These are phyloP conservation scores for Phytophthora crassamura DNA, from an alignment of 352 stramenopile species.

Conservation along the genomic window DNA sequence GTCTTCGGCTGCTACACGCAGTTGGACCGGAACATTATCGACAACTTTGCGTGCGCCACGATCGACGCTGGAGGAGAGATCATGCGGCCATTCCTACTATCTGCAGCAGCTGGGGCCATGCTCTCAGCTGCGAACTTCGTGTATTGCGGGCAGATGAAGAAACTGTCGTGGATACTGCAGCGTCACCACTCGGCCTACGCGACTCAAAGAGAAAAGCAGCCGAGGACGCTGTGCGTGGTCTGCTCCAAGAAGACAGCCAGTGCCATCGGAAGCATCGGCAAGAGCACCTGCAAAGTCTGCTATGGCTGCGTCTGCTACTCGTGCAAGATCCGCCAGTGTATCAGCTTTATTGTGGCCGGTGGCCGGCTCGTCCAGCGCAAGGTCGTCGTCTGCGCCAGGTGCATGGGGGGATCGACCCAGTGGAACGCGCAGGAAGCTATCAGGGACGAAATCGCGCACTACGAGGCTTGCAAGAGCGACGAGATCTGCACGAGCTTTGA, in stretches of 20 bases:
- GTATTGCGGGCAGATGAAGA: constrained; percentile 63
- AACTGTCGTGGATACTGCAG: constrained; percentile 51
- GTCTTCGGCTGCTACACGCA: constrained; percentile 50
- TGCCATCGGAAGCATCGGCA: constrained; percentile 29
- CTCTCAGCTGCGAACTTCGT: constrained; percentile 41
- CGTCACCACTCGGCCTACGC: constrained; percentile 13
- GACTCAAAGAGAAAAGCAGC: background rate
- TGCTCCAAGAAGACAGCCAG: constrained; percentile 34
- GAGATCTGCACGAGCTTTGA: constrained; percentile 13
- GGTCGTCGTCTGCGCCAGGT: constrained; percentile 46
- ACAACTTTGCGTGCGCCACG: constrained; percentile 39
- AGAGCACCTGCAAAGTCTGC: constrained; percentile 40
- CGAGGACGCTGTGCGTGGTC: constrained; percentile 16
- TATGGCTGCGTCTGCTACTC: constrained; percentile 40
- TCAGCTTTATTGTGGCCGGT: constrained; percentile 43
- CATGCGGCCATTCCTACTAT: constrained; percentile 29
- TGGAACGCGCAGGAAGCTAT: constrained; percentile 32
- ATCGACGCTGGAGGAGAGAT: constrained; percentile 37
- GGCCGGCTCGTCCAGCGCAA: constrained; percentile 40
- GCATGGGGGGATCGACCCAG: constrained; percentile 39
- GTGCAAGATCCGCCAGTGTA: constrained; percentile 44
- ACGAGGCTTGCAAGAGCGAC: constrained; percentile 23
- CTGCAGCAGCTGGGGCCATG: constrained; percentile 33
- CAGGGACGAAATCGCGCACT: constrained; percentile 22
- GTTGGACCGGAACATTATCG: constrained; percentile 34